These are phyloP conservation scores for Penicillium alfredii DNA, from an alignment of 495 filamentous ascomycete genomes.

Conservation along the genomic window DNA sequence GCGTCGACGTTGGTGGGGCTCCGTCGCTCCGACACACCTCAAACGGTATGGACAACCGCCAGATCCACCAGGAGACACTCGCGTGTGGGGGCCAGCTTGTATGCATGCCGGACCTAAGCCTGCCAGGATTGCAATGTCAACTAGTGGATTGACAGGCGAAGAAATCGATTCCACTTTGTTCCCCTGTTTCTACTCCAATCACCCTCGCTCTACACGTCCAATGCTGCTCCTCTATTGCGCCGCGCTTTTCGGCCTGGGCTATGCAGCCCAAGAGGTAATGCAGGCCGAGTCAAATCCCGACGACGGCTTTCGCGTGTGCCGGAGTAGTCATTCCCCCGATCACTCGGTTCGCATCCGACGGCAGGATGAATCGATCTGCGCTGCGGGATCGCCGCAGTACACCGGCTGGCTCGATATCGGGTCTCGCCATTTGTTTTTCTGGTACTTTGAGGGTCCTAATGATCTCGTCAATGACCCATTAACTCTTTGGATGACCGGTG, in stretches of 20 bases:
- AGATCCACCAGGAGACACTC: too few relatives aligned
- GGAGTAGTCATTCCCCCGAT: conserved; percentile 18
- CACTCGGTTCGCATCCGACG: conserved; percentile 35
- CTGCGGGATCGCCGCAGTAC: conserved; percentile 31
- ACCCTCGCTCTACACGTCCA: background rate
- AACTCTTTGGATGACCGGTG: conserved; percentile 55
- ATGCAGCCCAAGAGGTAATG: conserved; percentile 10
- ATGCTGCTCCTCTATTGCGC: conserved; percentile 1
- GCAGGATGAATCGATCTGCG: conserved; percentile 36
- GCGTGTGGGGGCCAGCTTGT: too few relatives aligned
- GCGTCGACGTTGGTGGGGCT: too few relatives aligned
- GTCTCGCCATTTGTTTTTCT: conserved; percentile 50
- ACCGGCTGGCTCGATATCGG: conserved; percentile 36
- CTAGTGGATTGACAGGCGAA: too few relatives aligned
- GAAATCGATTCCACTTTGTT: too few relatives aligned
- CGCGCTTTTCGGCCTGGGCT: conserved; percentile 3
- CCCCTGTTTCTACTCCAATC: too few relatives aligned
- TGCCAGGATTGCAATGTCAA: too few relatives aligned
- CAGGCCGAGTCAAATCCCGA: conserved; percentile 2
- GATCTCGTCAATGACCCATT: conserved; percentile 46
- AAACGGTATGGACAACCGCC: too few relatives aligned
- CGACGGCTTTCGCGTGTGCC: conserved; percentile 14
- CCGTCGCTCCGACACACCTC: too few relatives aligned
- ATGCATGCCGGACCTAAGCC: too few relatives aligned
- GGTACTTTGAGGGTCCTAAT: conserved; percentile 54